These are phyloP conservation scores for Ganoderma lucidum DNA, from an alignment of 1,284 basidiomycete genomes.

Conservation along the genomic window DNA sequence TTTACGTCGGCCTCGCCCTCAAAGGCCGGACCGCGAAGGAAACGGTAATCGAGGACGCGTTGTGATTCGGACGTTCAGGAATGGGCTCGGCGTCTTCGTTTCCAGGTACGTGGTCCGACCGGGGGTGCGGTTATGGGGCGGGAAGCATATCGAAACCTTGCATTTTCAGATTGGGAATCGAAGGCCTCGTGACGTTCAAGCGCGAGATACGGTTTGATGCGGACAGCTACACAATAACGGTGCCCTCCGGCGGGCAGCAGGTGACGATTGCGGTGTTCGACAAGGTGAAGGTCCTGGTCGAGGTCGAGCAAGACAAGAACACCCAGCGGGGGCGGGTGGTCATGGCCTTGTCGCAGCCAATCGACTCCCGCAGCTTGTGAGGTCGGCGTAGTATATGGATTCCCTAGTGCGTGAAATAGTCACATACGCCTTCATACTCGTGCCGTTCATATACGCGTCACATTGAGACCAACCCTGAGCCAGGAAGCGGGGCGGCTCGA, in stretches of 20 bases:
- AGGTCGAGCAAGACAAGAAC: slow-evolving; percentile 94
- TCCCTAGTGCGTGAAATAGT: slow-evolving; percentile 31
- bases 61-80: slow-evolving; percentile 94
- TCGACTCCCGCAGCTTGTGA: slow-evolving; percentile 62
- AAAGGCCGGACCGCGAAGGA: slow-evolving; percentile 70
- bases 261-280: slow-evolving; percentile 89
- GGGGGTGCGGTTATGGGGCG: slow-evolving; percentile 20
- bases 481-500: slow-evolving; percentile 24
- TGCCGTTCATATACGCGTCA: slow-evolving; percentile 26
- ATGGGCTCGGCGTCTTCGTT: slow-evolving; percentile 96
- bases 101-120: slow-evolving; percentile 71
- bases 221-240: slow-evolving; percentile 87
- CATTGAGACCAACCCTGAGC: slow-evolving; percentile 24
- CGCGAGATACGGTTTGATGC: slow-evolving; percentile 90
- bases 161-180: slow-evolving; percentile 81
- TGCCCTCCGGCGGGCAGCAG: slow-evolving; percentile 62
- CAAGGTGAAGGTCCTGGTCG: slow-evolving; percentile 89
- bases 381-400: slow-evolving; percentile 23
- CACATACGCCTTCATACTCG: slow-evolving; percentile 25
- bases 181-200: slow-evolving; percentile 94
- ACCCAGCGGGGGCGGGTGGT: slow-evolving; percentile 93
- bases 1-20: slow-evolving; percentile 94
- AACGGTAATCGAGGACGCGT: slow-evolving; percentile 85
- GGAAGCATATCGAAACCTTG: slow-evolving; percentile 21
- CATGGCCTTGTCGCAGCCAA: slow-evolving; percentile 83